Base-by-base conservation (phyloP, 2,329 filamentous ascomycete genomes). In the Gliomastix tumulicola region DNA sequence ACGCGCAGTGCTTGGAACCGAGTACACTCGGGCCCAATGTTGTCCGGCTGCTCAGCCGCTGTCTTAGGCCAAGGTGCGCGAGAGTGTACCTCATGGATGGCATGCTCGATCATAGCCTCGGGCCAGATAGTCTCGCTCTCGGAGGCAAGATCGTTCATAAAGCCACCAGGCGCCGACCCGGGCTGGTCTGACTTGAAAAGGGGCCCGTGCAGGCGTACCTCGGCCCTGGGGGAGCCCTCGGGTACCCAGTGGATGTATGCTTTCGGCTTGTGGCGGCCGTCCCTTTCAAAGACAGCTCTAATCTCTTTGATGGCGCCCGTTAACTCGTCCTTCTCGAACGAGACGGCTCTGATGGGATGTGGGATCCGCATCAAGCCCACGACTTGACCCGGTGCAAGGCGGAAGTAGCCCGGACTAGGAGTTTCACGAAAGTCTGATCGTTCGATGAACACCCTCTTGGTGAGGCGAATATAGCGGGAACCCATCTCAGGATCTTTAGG, bases 1-100 rank as follows among this genome's bases (percentile, higher is more conserved):
- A 88, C 82, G 11, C 88, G 74, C 69, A 94, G 79, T 3, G 77
- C 88, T 66, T 95, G 88, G 71, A 95, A 95, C 23, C 89, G 71
- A 4, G 94, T 81, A 34, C 70, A 81, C 62, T 84, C 83, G 17
- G 76, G 74, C 3, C 79, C 80, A 8, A 64, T 66, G 46, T 69
- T 72, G 13, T 71, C 72, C 41, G 70, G 62, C 45, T 76, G 69
- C 57, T 86, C 82, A 10, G 81, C 82, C 8, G 76, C 79, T 36
- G 78, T 75, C 59, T 83, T 79, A 6, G 86, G 85, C 86, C 85
- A 90, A 5, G 85, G 85, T 5, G 84, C 84, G n/a, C 79, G 64
- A 25, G 63, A 59, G 44, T 65, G 71, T 21, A 95, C 75, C 50
- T 92, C 83, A 31, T 84, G 74, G 47, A 94, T 82, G 2, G 88